Conservation (phyloP, 208 protist genomes). For the Porcisia deanei region DNA sequence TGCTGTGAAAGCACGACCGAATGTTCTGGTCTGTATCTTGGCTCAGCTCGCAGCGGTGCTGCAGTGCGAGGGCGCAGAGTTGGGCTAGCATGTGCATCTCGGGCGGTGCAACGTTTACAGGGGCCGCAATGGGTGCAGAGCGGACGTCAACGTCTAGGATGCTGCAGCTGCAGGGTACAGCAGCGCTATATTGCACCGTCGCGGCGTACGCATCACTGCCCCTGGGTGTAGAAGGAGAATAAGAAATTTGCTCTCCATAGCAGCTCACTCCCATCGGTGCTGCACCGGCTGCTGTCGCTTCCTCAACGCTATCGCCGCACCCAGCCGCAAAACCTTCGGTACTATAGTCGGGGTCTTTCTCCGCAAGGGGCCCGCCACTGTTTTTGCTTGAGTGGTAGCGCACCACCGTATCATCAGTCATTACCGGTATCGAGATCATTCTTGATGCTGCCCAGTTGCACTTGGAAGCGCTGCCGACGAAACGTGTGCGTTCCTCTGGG, state of each 20-base stretch:
- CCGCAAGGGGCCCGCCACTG: constrained; percentile 4
- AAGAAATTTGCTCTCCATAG: neutral
- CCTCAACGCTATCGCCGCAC: constrained; percentile 1
- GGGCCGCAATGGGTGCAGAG: constrained; percentile 14
- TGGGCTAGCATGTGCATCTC: constrained; percentile 57
- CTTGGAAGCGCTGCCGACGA: neutral
- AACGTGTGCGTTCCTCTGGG: neutral
- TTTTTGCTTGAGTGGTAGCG: constrained; percentile 10
- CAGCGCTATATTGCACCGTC: constrained; percentile 7
- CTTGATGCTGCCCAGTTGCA: neutral
- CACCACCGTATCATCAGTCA: constrained; percentile 34
- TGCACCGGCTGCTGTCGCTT: neutral
- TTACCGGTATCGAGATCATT: constrained; percentile 32
- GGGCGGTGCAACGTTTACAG: constrained; percentile 24
- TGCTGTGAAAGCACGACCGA: constrained; percentile 73
- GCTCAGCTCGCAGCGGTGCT: constrained; percentile 61
- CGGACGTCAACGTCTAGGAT: constrained; percentile 25
- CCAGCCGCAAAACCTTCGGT: neutral
- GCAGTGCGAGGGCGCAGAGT: constrained; percentile 57
- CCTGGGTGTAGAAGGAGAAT: neutral
- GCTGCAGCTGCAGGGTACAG: constrained; percentile 22
- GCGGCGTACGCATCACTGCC: neutral
- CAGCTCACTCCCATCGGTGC: neutral
- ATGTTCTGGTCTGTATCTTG: constrained; percentile 29
- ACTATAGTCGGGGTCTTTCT: constrained; percentile 6